Evolutionary conservation across 1,139 yeast species (phyloP).

Genomic region (Suhomyces chickasaworum): DNA sequence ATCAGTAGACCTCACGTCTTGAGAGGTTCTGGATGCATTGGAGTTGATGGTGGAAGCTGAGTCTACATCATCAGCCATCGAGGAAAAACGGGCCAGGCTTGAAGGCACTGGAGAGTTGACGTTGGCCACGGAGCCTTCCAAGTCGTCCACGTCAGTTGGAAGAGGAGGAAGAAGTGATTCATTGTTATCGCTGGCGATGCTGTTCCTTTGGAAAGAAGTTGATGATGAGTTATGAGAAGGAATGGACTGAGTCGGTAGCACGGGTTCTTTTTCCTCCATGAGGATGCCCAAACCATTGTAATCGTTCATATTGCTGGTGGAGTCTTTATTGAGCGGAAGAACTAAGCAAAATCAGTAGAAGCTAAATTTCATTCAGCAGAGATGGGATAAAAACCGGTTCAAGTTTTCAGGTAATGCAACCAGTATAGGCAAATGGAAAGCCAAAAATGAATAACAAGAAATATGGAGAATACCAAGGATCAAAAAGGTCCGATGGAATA

Average conservation of each 20-base stretch:
- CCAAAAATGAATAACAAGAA: neutral
- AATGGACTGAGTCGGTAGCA: slow-evolving; percentile 5
- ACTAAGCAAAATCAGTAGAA: neutral
- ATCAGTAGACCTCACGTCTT: slow-evolving; percentile 12
- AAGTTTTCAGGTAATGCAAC: neutral
- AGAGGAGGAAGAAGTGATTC: slow-evolving; percentile 36
- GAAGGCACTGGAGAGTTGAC: slow-evolving; percentile 29
- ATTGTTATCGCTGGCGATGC: slow-evolving; percentile 1
- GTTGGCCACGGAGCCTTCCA: slow-evolving; percentile 8
- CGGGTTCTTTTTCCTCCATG: slow-evolving; percentile 18
- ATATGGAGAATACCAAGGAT: no score
- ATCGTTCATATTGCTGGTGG: slow-evolving; percentile 14
- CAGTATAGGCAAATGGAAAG: neutral
- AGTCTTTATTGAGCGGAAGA: neutral
- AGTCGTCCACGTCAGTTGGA: slow-evolving; percentile 28
- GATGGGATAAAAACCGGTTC: neutral
- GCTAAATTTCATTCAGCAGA: neutral
- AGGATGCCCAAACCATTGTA: slow-evolving; percentile 21
- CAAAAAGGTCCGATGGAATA: no score
- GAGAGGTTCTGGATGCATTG: slow-evolving; percentile 9
- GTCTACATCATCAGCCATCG: slow-evolving; percentile 11
- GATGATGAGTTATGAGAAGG: slow-evolving; percentile 1
- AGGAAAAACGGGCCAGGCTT: slow-evolving; percentile 21
- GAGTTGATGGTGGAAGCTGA: slow-evolving; percentile 9
- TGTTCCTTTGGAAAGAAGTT: slow-evolving; percentile 2